Evolutionary conservation across 805 yeast genomes (phyloP).

Genomic region (Candida wancherniae): DNA sequence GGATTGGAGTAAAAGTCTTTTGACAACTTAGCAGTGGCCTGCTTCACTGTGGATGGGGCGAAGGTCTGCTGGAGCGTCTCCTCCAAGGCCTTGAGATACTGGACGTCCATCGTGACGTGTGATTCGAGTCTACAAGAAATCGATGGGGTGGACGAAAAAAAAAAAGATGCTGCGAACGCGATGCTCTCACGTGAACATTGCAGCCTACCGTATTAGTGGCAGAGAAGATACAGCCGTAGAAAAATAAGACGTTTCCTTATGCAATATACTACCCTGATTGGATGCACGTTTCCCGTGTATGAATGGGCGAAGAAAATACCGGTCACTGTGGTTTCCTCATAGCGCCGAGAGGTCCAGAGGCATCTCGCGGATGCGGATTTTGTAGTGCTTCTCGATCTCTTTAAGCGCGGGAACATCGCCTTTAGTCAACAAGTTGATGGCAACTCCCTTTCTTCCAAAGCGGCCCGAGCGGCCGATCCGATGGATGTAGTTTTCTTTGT

Average conservation of each 20-base stretch:
- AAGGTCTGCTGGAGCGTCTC: slow-evolving; percentile 73
- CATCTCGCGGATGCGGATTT: slow-evolving; percentile 71
- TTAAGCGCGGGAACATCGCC: slow-evolving; percentile 71
- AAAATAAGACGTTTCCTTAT: no score
- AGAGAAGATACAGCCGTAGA: no score
- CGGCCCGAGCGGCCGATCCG: slow-evolving; percentile 98
- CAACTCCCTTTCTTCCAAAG: slow-evolving; percentile 98
- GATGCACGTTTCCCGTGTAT: no score
- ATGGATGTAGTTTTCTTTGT: slow-evolving; percentile 94
- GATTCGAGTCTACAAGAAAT: neutral
- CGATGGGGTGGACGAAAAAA: neutral
- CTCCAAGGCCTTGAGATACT: slow-evolving; percentile 66
- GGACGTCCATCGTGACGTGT: slow-evolving; percentile 53
- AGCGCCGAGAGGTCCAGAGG: slow-evolving; percentile 35
- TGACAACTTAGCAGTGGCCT: slow-evolving; percentile 71
- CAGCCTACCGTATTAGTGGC: no score
- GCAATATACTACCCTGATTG: no score
- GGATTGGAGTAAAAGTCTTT: slow-evolving; percentile 70
- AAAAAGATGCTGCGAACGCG: slow-evolving; percentile 7
- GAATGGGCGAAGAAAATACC: no score
- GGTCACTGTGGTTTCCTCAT: slow-evolving; percentile 22
- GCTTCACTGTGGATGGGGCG: slow-evolving; percentile 78
- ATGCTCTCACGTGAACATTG: slow-evolving; percentile 12
- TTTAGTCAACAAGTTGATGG: slow-evolving; percentile 85
- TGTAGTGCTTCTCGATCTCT: slow-evolving; percentile 70